Conservation (phyloP, 1,139 yeast genomes). For the Blastobotrys persicus region DNA sequence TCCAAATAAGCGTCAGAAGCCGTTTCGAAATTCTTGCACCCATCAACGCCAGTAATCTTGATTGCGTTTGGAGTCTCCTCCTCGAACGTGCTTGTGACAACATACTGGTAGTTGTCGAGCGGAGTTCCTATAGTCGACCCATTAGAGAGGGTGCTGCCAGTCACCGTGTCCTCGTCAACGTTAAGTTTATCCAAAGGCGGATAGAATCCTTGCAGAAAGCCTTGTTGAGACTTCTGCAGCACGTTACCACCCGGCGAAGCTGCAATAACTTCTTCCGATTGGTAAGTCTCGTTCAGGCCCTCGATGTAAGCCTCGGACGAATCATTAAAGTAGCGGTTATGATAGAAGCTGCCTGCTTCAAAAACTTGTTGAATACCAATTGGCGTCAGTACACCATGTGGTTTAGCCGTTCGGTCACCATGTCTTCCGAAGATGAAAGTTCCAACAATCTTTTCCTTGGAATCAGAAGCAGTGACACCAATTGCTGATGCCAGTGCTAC, state of each 20-base stretch:
- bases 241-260: conserved; percentile 40
- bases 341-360: conserved; percentile 40
- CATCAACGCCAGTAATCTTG: conserved; percentile 43
- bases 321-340: conserved; percentile 43
- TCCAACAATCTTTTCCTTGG: conserved; percentile 40
- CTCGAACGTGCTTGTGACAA: conserved; percentile 38
- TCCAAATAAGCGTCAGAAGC: conserved; percentile 34
- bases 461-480: conserved; percentile 22
- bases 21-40: conserved; percentile 40
- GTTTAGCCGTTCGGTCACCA: conserved; percentile 46
- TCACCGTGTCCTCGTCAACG: conserved; percentile 25
- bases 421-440: conserved; percentile 47
- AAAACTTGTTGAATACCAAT: conserved; percentile 41
- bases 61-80: conserved; percentile 40
- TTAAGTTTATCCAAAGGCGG: conserved; percentile 39
- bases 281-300: conserved; percentile 33
- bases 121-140: conserved; percentile 42
- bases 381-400: conserved; percentile 42
- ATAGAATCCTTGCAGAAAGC: conserved; percentile 46
- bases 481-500: conserved; percentile 11
- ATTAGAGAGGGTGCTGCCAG: conserved; percentile 37
- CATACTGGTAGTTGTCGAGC: conserved; percentile 45
- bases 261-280: conserved; percentile 35
- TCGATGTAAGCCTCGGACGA: conserved; percentile 30
- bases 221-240: conserved; percentile 40